These are phyloP conservation scores for Periconia digitata DNA, from an alignment of 2,329 filamentous ascomycete species.

Conservation along the genomic window DNA sequence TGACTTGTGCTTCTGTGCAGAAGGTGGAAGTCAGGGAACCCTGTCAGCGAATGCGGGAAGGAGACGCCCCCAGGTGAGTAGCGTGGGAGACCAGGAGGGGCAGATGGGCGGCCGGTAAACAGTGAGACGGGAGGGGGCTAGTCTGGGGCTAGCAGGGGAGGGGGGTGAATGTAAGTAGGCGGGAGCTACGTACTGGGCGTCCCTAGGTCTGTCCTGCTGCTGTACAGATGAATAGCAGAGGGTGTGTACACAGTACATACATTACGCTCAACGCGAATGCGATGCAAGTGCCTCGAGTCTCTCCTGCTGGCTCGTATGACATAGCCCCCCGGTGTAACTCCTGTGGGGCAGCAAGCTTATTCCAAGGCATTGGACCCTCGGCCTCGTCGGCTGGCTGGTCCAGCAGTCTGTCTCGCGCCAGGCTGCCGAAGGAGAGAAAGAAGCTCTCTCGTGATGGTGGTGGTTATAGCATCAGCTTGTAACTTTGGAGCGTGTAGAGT, in stretches of 20 bases:
- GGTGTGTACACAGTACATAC: too few species aligned
- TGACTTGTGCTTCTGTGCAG: constrained; percentile 40
- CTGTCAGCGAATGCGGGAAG: constrained; percentile 26
- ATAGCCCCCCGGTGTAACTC: constrained; percentile 43
- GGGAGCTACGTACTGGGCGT: constrained; percentile 33
- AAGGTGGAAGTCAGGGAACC: constrained; percentile 31
- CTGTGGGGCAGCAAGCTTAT: constrained; percentile 35
- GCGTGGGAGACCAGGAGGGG: constrained; percentile 31
- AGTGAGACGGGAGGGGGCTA: constrained; percentile 28
- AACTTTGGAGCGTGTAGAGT: background rate
- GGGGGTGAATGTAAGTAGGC: constrained; percentile 31
- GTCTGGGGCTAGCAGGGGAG: constrained; percentile 37
- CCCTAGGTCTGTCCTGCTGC: background rate
- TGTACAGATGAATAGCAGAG: background rate
- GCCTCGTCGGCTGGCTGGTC: constrained; percentile 10
- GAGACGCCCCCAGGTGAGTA: constrained; percentile 38
- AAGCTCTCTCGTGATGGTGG: constrained; percentile 10
- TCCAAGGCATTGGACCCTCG: constrained; percentile 31
- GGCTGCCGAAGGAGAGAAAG: constrained; percentile 15
- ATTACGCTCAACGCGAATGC: constrained; percentile 22
- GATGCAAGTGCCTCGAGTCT: constrained; percentile 35
- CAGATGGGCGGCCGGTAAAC: constrained; percentile 35
- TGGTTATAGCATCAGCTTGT: constrained; percentile 1
- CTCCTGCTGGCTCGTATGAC: constrained; percentile 43
- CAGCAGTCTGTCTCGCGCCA: constrained; percentile 17